Base-by-base conservation (phyloP, 2,329 filamentous ascomycete genomes). In the Pseudogymnoascus sp. region DNA sequence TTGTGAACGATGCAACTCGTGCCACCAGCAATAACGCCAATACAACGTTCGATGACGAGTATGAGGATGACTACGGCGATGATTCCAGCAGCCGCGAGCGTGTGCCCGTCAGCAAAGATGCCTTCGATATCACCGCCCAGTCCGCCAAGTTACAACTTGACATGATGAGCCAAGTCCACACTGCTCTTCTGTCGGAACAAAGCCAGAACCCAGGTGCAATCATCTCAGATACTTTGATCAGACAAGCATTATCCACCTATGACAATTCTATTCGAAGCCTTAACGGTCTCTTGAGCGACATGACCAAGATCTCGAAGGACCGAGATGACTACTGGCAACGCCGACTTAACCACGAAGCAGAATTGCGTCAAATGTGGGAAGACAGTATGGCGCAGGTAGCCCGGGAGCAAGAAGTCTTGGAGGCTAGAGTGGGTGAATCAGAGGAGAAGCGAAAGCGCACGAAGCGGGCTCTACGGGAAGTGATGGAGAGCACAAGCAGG, bases 341-440 rank as follows among this genome's bases (percentile, higher is more conserved):
- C 71, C 87, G 92, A 12, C 79, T 99, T 39, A 92, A 96, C 67
- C 87, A 91, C 60, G 94, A 99, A 75, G 87, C 87, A 43, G 90
- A 96, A 71, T 88, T 97, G 76, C 86, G 94, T 37, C 87, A 90
- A 63, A 90, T 99, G 85, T 99, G 94, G 94, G 94, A 99, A 75
- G 94, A 99, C 70, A 97, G 92, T 74, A 97, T 99, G 94, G 91
- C 94, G 8, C 87, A 92, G 68, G 89, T 99, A n/a, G 94, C 92
- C 16, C 86, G 85, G 61, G 94, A 99, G 72, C 94, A 99, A 68
- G 94, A 97, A 74, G 84, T 91, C 59, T 81, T 99, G 1, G 91
- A 97, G 71, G 90, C 85, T 35, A 88, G 87, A 62, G 89, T 97
- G 63, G 91, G 90, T 47, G 90, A 96, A 74, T 90, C 91, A 1